These are phyloP conservation scores for Lagenidium giganteum DNA, from an alignment of 352 stramenopile genomes.

Conservation along the genomic window DNA sequence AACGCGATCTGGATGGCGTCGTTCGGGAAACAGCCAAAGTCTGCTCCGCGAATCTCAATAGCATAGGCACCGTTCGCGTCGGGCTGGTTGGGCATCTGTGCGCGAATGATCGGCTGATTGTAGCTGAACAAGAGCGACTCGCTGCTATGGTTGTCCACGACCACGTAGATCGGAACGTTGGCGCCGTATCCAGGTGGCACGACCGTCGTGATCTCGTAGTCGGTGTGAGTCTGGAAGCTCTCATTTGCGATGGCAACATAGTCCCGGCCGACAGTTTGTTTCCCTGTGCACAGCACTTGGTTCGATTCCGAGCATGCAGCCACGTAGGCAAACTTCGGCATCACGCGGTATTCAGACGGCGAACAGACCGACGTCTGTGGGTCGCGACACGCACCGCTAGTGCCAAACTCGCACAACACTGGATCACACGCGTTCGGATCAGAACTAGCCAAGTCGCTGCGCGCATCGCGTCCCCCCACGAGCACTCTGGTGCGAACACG, in stretches of 20 bases:
- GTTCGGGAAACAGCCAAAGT: constrained; percentile 67
- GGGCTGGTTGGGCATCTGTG: constrained; percentile 60
- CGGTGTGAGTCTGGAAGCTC: constrained; percentile 30
- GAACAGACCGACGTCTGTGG: constrained; percentile 36
- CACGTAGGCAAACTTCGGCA: constrained; percentile 24
- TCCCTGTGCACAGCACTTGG: too few species aligned
- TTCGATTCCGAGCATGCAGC: constrained; percentile 23
- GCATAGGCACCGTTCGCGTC: constrained; percentile 56
- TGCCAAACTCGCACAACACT: constrained; percentile 31
- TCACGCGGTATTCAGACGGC: constrained; percentile 32
- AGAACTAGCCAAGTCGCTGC: constrained; percentile 31
- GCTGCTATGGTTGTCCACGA: constrained; percentile 43
- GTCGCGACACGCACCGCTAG: constrained; percentile 49
- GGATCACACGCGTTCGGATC: constrained; percentile 28
- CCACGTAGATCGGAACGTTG: constrained; percentile 29
- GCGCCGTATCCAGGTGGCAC: constrained; percentile 46
- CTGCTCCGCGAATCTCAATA: constrained; percentile 53
- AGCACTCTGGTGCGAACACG: constrained; percentile 27
- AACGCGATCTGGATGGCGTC: constrained; percentile 48
- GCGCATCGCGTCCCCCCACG: constrained; percentile 49
- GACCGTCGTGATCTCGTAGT: constrained; percentile 40
- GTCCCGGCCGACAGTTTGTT: too few species aligned
- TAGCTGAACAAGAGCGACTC: constrained; percentile 50
- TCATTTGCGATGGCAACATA: constrained; percentile 11
- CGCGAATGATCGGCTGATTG: constrained; percentile 46